Evolutionary conservation across 495 filamentous ascomycete species (phyloP).

Genomic region (Aspergillus ostianus): DNA sequence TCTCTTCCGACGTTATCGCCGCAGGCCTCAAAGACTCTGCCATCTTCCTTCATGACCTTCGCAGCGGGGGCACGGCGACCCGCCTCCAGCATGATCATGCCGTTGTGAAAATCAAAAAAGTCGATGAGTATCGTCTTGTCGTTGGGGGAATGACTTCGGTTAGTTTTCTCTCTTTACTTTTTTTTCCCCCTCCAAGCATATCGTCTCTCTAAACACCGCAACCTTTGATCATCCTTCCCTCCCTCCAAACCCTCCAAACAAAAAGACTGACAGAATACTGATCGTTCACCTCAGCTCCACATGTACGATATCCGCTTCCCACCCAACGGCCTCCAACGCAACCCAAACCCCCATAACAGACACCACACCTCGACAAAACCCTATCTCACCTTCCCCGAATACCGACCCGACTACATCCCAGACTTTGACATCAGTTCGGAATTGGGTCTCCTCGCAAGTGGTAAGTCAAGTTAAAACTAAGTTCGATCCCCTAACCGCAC

Average conservation of each 20-base stretch:
- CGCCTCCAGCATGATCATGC: constrained; percentile 36
- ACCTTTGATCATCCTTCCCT: no score
- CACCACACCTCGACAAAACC: constrained; percentile 33
- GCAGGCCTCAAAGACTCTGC: constrained; percentile 37
- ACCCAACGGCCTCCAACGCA: constrained; percentile 28
- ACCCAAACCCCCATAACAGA: constrained; percentile 26
- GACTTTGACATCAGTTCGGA: constrained; percentile 40
- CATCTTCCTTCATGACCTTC: constrained; percentile 39
- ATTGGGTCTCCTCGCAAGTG: constrained; percentile 38
- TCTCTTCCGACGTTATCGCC: constrained; percentile 36
- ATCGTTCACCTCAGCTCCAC: constrained; percentile 27
- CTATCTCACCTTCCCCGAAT: constrained; percentile 37
- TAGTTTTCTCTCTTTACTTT: constrained; percentile 11
- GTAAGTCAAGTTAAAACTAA: constrained; percentile 26
- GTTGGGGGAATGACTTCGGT: constrained; percentile 39
- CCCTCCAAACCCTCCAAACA: no score
- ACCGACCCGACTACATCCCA: constrained; percentile 24
- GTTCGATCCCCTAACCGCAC: no score
- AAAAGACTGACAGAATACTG: not conserved
- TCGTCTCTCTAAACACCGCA: not conserved
- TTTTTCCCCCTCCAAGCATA: not conserved
- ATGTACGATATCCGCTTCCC: constrained; percentile 48
- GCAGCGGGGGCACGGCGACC: constrained; percentile 31
- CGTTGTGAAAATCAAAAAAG: constrained; percentile 36
- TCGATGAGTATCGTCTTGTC: constrained; percentile 38